Base-by-base conservation (phyloP, 805 yeast genomes). In the Millerozyma miso region DNA sequence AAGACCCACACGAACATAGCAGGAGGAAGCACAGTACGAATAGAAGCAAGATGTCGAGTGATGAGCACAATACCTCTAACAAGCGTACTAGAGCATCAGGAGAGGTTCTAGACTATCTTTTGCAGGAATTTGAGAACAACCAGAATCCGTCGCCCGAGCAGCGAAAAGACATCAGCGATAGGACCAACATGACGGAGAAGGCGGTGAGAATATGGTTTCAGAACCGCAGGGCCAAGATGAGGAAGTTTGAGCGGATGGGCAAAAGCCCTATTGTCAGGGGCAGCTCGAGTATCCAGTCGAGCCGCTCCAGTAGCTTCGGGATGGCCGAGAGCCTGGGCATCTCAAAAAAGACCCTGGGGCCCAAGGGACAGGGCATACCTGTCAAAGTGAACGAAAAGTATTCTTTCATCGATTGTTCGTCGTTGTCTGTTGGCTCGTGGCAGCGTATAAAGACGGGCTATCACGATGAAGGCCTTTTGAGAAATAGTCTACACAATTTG, bases 151-250 rank as follows among this genome's bases (percentile, higher is more conserved):
- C 79, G 23, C 80, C 90, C 0, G 83, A 83, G 33, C 76, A 76
- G 43, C 69, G 97, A 33, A 82, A 82, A 54, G 76, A 72, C 23
- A 80, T 89, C 32, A 80, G 93, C 33, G 79, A 75, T 2, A 73
- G 74, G 46, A 85, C 95, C 1, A 85, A 83, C 15, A 83, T 88
- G 86, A 79, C 89, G 12, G 96, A 89, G 53, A 77, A 93, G 48
- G 87, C 90, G 12, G 96, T 89, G 2, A 74, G 96, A 42, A 89
- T 89, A 35, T 89, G 97, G 97, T 89, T 88, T 56, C 97, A 89
- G 61, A 88, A 88, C 59, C 70, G 90, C 53, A 68, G 97, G 48
- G 93, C 93, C 16, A 86, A 85, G 58, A 73, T 80, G 35, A 73
- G 89, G 54, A 85, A 85, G 61, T 62, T 77, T 54, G 85, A 81